Percentiles rank a stretch among this genome's conserved stretches.
Evolutionary conservation across 2,329 filamentous ascomycete genomes (phyloP).

Genomic region (Nothophoma quercina): DNA sequence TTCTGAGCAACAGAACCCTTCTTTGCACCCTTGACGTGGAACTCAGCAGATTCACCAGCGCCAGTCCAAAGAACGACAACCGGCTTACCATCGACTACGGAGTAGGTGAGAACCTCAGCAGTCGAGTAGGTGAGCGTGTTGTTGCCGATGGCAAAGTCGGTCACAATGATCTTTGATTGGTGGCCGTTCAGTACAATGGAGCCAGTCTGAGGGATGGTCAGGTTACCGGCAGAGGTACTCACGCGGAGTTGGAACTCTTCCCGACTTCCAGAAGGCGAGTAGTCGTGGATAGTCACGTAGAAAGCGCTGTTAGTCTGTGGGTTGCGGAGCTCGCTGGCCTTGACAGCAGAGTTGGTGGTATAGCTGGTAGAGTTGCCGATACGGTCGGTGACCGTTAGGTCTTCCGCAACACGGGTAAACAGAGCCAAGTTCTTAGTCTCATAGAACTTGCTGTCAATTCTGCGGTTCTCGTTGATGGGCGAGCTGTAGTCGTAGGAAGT

Average conservation of each 20-base stretch:
- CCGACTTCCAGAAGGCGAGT: conserved; percentile 59
- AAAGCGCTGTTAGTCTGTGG: conserved; percentile 65
- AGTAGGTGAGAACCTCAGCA: conserved; percentile 59
- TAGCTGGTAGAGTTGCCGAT: conserved; percentile 58
- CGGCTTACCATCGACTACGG: conserved; percentile 46
- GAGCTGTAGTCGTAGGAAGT: conserved; percentile 71
- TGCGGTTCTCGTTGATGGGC: conserved; percentile 66
- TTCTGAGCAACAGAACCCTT: conserved; percentile 51
- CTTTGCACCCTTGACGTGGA: conserved; percentile 48
- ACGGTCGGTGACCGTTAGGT: conserved; percentile 64
- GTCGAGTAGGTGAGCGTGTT: conserved; percentile 63
- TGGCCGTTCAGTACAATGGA: conserved; percentile 65
- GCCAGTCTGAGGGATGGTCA: conserved; percentile 62
- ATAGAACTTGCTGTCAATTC: conserved; percentile 66
- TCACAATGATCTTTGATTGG: conserved; percentile 68
- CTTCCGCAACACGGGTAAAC: conserved; percentile 66
- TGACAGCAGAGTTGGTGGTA: conserved; percentile 61
- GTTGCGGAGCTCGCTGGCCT: conserved; percentile 65
- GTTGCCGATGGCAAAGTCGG: conserved; percentile 64
- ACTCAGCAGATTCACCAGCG: conserved; percentile 51
- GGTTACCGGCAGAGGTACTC: conserved; percentile 62
- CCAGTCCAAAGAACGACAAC: conserved; percentile 52
- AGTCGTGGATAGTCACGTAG: conserved; percentile 65
- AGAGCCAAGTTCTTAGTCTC: conserved; percentile 69
- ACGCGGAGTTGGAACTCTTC: conserved; percentile 64